These are phyloP conservation scores for Mycoemilia scoparia DNA, from an alignment of 192 early-diverging fungal species.

Conservation along the genomic window DNA sequence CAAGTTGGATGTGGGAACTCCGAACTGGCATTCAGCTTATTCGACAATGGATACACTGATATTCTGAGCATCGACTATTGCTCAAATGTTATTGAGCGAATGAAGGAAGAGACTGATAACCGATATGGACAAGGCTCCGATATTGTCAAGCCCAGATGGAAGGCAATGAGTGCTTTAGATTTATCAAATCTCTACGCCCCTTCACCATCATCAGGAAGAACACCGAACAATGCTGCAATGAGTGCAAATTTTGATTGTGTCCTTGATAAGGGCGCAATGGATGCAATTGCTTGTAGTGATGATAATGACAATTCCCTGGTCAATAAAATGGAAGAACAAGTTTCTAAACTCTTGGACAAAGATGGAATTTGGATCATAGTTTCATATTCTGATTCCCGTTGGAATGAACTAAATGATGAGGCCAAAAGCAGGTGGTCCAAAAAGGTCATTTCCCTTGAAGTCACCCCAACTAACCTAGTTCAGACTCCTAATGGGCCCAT, in stretches of 20 bases:
- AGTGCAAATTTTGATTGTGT: background rate
- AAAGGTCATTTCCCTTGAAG: no score
- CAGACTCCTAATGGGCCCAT: no score
- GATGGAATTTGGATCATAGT: no score
- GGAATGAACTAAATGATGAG: no score
- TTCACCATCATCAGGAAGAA: no score
- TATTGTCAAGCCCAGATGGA: background rate
- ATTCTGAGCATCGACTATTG: slow-evolving; percentile 12
- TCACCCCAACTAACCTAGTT: no score
- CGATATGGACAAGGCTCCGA: background rate
- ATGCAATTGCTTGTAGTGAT: background rate
- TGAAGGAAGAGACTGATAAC: background rate
- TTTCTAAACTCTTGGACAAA: no score
- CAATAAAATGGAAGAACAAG: no score
- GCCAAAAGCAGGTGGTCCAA: no score
- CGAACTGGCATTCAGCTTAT: slow-evolving; percentile 8
- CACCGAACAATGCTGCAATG: no score
- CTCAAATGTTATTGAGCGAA: slow-evolving; percentile 9
- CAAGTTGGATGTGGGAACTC: slow-evolving; percentile 17
- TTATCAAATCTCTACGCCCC: background rate
- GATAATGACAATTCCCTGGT: background rate
- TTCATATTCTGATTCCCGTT: no score
- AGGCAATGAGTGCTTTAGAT: background rate
- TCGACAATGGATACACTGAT: slow-evolving; percentile 1
- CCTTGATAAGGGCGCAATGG: slow-evolving; percentile 1